phyloP scores from a whole-genome alignment of 1,284 basidiomycete genomes.

The Pseudozyma hubeiensis region DNA sequence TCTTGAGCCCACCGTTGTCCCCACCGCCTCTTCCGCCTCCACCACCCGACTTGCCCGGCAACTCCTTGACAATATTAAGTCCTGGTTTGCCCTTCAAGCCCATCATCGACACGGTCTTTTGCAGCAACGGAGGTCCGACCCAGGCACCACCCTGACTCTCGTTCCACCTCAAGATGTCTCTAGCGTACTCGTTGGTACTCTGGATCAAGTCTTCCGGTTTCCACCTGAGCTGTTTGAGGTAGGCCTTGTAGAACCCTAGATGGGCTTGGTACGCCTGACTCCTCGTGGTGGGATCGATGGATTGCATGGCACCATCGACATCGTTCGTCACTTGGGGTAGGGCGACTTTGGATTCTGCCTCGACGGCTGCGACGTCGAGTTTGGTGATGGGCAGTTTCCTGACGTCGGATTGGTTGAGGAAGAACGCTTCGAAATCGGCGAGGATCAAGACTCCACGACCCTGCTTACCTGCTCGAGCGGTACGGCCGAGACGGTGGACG shows the following conservation, averaged over 20 bases:
- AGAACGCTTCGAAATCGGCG: constrained; percentile 73
- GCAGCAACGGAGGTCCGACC: constrained; percentile 70
- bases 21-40: constrained; percentile 11
- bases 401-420: constrained; percentile 72
- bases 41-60: constrained; percentile 33
- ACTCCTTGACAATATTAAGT: constrained; percentile 68
- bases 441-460: constrained; percentile 76
- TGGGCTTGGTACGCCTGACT: constrained; percentile 73
- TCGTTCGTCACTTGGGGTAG: constrained; percentile 8
- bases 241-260: constrained; percentile 75
- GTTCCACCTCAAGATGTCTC: constrained; percentile 38
- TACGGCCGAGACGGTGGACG: constrained; percentile 72
- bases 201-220: constrained; percentile 71
- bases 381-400: constrained; percentile 68
- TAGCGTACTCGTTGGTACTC: constrained; percentile 71
- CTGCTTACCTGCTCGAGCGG: constrained; percentile 72
- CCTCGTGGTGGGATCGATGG: constrained; percentile 42
- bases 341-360: constrained; percentile 13
- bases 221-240: constrained; percentile 71
- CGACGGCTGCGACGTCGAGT: constrained; percentile 21
- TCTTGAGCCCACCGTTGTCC: constrained; percentile 15
- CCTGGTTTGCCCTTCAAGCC: constrained; percentile 73
- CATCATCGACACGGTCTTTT: constrained; percentile 76
- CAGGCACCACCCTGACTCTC: constrained; percentile 58
- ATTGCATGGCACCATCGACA: constrained; percentile 61